phyloP scores from a whole-genome alignment of 345 rosid species.

The Citrus mangshanensis region DNA sequence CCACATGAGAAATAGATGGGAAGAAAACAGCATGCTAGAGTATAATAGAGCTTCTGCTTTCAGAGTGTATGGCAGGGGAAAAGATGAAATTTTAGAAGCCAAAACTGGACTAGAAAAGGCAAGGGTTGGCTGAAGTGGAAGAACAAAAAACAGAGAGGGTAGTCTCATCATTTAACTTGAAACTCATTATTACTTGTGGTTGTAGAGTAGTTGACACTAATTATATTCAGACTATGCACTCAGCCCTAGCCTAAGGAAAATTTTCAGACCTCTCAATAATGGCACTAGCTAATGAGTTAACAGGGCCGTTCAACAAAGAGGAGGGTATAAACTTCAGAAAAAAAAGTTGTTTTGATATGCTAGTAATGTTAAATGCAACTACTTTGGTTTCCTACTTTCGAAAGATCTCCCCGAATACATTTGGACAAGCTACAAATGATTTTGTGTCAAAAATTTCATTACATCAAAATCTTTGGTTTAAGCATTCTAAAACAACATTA shows the following conservation, averaged over 20 bases:
- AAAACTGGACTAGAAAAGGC: background rate
- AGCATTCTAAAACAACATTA: background rate
- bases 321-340: background rate
- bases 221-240: background rate
- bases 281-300: background rate
- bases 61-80: background rate
- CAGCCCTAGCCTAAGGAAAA: background rate
- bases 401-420: background rate
- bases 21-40: background rate
- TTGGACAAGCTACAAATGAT: background rate
- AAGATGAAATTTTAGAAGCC: background rate
- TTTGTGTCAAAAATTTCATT: background rate
- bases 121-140: background rate
- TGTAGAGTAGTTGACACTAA: background rate
- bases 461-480: background rate
- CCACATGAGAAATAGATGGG: background rate
- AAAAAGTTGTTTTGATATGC: background rate
- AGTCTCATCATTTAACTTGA: background rate
- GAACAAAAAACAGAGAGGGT: background rate
- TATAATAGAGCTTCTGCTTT: background rate
- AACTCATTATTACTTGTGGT: background rate
- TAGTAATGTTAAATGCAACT: background rate
- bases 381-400: background rate
- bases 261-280: background rate
- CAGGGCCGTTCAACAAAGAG: background rate